These are phyloP conservation scores for Stagonosporopsis vannaccii DNA, from an alignment of 2,329 filamentous ascomycete species.

Conservation along the genomic window DNA sequence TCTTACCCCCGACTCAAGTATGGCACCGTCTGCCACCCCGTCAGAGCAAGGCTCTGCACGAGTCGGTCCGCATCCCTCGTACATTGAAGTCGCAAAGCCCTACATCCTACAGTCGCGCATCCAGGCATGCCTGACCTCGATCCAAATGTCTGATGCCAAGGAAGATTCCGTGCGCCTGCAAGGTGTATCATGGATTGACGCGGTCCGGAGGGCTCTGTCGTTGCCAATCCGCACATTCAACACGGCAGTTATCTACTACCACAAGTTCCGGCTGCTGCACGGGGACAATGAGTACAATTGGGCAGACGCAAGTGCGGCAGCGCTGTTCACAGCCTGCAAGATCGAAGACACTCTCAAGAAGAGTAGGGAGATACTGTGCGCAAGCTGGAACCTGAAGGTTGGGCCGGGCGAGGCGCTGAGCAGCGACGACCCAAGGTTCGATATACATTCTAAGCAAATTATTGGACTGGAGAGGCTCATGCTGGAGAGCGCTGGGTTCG, in stretches of 20 bases:
- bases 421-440: conserved; percentile 85
- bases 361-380: conserved; percentile 89
- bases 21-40: conserved; percentile 43
- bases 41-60: conserved; percentile 33
- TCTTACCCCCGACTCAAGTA: conserved; percentile 17
- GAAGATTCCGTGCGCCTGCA: conserved; percentile 84
- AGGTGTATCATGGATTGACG: conserved; percentile 88
- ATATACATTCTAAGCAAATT: conserved; percentile 77
- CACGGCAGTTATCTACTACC: conserved; percentile 90
- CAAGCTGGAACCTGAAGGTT: conserved; percentile 84
- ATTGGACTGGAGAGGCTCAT: conserved; percentile 92
- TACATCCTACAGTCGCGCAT: conserved; percentile 86
- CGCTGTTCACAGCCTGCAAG: conserved; percentile 93
- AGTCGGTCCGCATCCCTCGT: conserved; percentile 66
- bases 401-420: conserved; percentile 71
- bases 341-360: conserved; percentile 98
- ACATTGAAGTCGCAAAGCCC: conserved; percentile 71
- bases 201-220: conserved; percentile 77
- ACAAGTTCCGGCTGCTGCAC: conserved; percentile 88
- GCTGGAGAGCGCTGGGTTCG: conserved; percentile 90
- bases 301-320: conserved; percentile 83
- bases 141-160: conserved; percentile 75
- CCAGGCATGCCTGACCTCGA: conserved; percentile 72
- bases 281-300: conserved; percentile 86
- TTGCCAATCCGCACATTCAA: conserved; percentile 91